A percentile compares a stretch with the other conserved stretches of the same genome.
Conservation (phyloP, 2,329 filamentous ascomycete species). For the Pestalotiopsis fici region DNA sequence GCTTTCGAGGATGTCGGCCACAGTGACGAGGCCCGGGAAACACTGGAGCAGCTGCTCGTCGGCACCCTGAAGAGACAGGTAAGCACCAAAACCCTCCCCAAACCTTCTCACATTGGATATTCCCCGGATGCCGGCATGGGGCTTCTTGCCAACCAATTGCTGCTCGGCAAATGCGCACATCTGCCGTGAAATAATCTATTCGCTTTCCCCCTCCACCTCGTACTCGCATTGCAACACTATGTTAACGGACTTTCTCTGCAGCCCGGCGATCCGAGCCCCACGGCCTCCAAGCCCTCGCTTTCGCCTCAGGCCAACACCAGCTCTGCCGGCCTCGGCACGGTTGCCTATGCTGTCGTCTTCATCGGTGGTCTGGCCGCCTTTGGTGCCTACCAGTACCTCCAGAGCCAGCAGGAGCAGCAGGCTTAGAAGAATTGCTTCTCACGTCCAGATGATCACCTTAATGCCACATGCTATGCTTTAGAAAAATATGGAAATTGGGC, state of each 20-base stretch:
- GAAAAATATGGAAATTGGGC: neutral
- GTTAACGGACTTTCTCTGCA: conserved; percentile 32
- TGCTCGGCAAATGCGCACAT: neutral
- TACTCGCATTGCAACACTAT: neutral
- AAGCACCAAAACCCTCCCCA: conserved; percentile 35
- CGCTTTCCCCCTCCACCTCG: neutral
- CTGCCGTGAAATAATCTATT: neutral
- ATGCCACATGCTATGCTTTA: neutral
- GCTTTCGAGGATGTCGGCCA: conserved; percentile 99
- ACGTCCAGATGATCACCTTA: neutral
- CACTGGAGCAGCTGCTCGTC: conserved; percentile 75
- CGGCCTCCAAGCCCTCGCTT: conserved; percentile 51
- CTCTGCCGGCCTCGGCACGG: conserved; percentile 67
- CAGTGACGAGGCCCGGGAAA: conserved; percentile 97
- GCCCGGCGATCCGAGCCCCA: conserved; percentile 79
- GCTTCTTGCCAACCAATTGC: neutral
- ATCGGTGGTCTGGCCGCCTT: conserved; percentile 78
- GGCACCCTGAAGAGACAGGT: conserved; percentile 81
- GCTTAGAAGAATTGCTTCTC: conserved; percentile 15
- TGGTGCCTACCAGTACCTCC: conserved; percentile 82
- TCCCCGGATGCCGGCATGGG: neutral
- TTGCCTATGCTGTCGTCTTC: conserved; percentile 79
- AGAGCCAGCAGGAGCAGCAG: conserved; percentile 49
- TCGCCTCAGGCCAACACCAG: conserved; percentile 50
- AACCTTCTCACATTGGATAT: neutral